A percentile compares a stretch with the other conserved stretches of the same genome.
phyloP scores from a whole-genome alignment of 2,329 filamentous ascomycete genomes.

The Pyrenophora graminea region DNA sequence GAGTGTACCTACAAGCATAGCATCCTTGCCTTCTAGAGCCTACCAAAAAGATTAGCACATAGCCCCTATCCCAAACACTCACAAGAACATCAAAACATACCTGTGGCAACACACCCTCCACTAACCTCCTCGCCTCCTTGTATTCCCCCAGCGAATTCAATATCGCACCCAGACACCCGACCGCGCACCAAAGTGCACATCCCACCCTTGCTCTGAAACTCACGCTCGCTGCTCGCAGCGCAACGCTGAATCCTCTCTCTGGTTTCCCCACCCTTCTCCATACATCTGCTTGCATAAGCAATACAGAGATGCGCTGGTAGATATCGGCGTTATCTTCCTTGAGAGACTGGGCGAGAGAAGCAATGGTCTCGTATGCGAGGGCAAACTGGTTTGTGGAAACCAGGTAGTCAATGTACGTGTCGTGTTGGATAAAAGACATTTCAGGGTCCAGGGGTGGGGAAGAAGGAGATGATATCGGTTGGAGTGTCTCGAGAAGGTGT shows the following conservation, averaged over 20 bases:
- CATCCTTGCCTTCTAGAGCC: constrained; percentile 69
- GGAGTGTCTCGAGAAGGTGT: constrained; percentile 62
- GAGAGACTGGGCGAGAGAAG: constrained; percentile 55
- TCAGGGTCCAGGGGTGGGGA: constrained; percentile 59
- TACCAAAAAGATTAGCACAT: constrained; percentile 16
- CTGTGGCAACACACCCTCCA: constrained; percentile 73
- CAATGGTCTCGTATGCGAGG: constrained; percentile 59
- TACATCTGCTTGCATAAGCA: constrained; percentile 73
- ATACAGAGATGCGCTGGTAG: constrained; percentile 69
- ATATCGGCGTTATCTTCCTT: constrained; percentile 65
- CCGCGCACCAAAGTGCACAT: constrained; percentile 72
- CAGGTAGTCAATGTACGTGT: constrained; percentile 64
- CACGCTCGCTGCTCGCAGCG: constrained; percentile 73
- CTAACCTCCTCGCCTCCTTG: constrained; percentile 64
- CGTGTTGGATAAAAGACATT: constrained; percentile 61
- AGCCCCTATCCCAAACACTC: too few species aligned
- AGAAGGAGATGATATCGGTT: constrained; percentile 47
- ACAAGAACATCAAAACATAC: constrained; percentile 45
- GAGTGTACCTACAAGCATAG: constrained; percentile 64
- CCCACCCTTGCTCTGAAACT: constrained; percentile 72
- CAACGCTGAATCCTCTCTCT: constrained; percentile 75
- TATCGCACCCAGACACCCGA: constrained; percentile 69
- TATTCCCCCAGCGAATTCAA: constrained; percentile 74
- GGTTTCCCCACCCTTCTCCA: constrained; percentile 70
- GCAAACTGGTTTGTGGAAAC: constrained; percentile 58